Conservation (phyloP, 129 eudicot species). For the Tagetes erecta region DNA sequence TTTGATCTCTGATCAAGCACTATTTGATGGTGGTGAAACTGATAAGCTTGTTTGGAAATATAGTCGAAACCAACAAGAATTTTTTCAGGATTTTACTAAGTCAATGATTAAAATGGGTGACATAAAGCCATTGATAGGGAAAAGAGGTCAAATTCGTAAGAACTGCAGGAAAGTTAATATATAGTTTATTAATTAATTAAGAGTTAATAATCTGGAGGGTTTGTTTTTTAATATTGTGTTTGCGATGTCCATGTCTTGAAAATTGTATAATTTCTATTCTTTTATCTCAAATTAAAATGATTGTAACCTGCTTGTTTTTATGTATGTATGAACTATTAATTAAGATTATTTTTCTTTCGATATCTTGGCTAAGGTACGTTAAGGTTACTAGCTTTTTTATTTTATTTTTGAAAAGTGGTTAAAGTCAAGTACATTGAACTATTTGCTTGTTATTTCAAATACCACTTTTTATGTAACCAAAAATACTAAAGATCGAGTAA, state of each 20-base stretch:
- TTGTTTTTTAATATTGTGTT: too few relatives aligned
- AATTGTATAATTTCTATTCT: not conserved
- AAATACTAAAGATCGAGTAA: too few relatives aligned
- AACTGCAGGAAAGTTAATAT: not conserved
- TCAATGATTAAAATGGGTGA: conserved; percentile 47
- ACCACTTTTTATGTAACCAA: too few relatives aligned
- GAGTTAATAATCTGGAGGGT: too few relatives aligned
- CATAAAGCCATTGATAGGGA: conserved; percentile 32
- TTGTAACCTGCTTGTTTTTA: not conserved
- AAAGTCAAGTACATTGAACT: too few relatives aligned
- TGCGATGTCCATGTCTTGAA: not conserved
- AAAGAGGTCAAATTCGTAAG: conserved; percentile 26
- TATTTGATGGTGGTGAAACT: conserved; percentile 31
- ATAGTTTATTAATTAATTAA: too few relatives aligned
- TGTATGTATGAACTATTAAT: not conserved
- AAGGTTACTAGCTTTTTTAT: too few relatives aligned
- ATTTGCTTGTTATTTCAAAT: too few relatives aligned
- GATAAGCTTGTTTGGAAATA: conserved; percentile 30
- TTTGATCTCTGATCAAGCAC: conserved; percentile 37
- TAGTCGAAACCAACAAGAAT: not conserved
- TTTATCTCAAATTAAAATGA: not conserved
- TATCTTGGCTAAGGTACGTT: not conserved
- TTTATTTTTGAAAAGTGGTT: too few relatives aligned
- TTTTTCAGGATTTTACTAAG: conserved; percentile 30
- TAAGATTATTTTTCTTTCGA: not conserved